These are phyloP conservation scores for Sarcomyxa edulis DNA, from an alignment of 768 basidiomycete genomes.

Conservation along the genomic window DNA sequence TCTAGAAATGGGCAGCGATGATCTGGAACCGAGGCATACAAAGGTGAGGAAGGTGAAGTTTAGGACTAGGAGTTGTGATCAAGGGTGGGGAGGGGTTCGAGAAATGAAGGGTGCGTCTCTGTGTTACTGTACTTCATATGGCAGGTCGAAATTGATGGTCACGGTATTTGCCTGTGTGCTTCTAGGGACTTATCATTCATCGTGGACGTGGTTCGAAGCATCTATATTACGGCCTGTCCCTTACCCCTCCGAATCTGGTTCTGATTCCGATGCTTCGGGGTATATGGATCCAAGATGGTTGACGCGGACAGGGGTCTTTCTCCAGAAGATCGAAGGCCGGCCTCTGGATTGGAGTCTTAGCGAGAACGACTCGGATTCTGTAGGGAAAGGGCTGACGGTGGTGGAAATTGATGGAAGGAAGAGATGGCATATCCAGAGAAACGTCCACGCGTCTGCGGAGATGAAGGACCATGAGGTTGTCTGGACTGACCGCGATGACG, in stretches of 20 bases:
- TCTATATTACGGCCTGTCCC: slow-evolving; percentile 21
- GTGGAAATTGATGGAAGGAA: slow-evolving; percentile 1
- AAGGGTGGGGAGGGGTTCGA: slow-evolving; percentile 26
- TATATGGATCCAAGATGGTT: too few relatives aligned
- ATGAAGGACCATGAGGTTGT: slow-evolving; percentile 14
- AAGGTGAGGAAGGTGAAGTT: slow-evolving; percentile 14
- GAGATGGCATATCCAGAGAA: slow-evolving; percentile 22
- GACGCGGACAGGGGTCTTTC: too few relatives aligned
- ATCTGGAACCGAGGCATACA: too few relatives aligned
- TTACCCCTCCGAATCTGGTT: too few relatives aligned
- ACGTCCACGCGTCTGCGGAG: slow-evolving; percentile 17
- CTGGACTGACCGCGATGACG: slow-evolving; percentile 17
- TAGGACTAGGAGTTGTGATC: slow-evolving; percentile 18
- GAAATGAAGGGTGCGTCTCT: slow-evolving; percentile 14
- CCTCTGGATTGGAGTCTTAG: not conserved
- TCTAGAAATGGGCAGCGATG: too few relatives aligned
- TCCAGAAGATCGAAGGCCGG: too few relatives aligned
- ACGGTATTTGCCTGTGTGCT: not conserved
- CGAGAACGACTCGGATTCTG: too few relatives aligned
- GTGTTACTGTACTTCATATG: too few relatives aligned
- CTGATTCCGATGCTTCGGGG: slow-evolving; percentile 1
- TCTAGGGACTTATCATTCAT: slow-evolving; percentile 22
- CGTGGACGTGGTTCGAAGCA: slow-evolving; percentile 29
- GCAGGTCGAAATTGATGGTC: too few relatives aligned
- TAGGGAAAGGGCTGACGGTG: slow-evolving; percentile 9